Evolutionary conservation across 2,329 filamentous ascomycete genomes (phyloP).

Genomic region (Fusarium subglutinans): DNA sequence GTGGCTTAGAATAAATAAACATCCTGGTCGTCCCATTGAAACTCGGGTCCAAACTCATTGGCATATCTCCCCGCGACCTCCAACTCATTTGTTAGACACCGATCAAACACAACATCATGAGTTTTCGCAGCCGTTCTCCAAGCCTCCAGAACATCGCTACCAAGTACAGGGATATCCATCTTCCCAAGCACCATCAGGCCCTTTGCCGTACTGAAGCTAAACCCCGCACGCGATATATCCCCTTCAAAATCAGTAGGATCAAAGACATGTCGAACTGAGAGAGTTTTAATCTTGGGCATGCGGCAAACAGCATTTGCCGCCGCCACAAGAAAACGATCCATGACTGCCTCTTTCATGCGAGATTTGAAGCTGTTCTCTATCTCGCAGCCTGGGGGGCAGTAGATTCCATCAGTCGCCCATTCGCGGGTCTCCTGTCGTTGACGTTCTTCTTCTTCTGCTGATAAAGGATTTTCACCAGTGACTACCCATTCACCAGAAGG

Average conservation of each 20-base stretch:
- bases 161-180: not conserved
- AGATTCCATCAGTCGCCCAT: too few relatives aligned
- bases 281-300: not conserved
- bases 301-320: not conserved
- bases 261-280: not conserved
- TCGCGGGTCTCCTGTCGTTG: too few relatives aligned
- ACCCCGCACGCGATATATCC: not conserved
- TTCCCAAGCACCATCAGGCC: not conserved
- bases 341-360: not conserved
- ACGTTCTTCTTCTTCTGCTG: not conserved
- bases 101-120: not conserved
- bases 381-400: not conserved
- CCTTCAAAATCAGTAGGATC: not conserved
- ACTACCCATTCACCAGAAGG: not conserved
- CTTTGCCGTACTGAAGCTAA: not conserved
- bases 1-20: not conserved
- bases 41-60: not conserved
- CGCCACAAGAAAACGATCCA: not conserved
- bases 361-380: not conserved
- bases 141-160: not conserved
- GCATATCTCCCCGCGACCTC: not conserved
- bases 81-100: not conserved
- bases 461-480: too few relatives aligned
- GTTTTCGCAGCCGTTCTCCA: rapidly evolving
- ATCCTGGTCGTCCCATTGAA: not conserved